Evolutionary conservation across 768 basidiomycete species (phyloP), one percentile per base, ranked within the genome.

Genomic region (Cystoderma amianthinum): DNA sequence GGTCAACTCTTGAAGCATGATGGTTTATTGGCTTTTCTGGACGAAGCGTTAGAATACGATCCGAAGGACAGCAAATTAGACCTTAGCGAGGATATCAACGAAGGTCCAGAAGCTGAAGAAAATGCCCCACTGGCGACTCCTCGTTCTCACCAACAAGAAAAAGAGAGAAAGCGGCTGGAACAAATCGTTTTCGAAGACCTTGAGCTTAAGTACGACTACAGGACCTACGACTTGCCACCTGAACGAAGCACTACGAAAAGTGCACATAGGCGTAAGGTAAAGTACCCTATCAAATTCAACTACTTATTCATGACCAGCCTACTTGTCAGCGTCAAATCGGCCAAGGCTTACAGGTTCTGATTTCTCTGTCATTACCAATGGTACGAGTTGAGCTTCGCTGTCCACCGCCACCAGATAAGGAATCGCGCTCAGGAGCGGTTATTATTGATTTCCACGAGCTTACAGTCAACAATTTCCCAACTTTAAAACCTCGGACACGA

Each of bases 371-470:
- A 15, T 67, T 81, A 22, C 60, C 75, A 11, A 64, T 82, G 61
- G 53, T 92, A 34, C 78, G 91, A 15, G 34, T 84, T 16, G 75
- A 91, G 54, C 53, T 84, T 37, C 76, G 85, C 36, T 81, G 76
- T 53, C 79, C 82, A 4, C 68, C 87, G 21, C 80, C 80, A 3
- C 55, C 64, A 15, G 55, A 55, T 1, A 59, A 49, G 18, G 28
- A 54, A 5, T 68, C 66, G 13, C 76, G 85, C 18, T 89, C 89
- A 33, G 89, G 91, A 3, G 74, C 76, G 18, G 45, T 88, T 3
- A 60, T 85, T 12, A 19, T 86, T 23, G 85, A 89, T 51, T 39
- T 86, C 1, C 76, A 81, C 52, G 64, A 68, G 39, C 48, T 86
- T 16, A 56, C 48, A 58, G 36, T 49, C 33, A 38, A 28, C 54